A percentile compares a stretch with the other conserved stretches of the same genome.
These are phyloP conservation scores for Populus hybrid DNA, from an alignment of 441 rosid species.

Conservation along the genomic window DNA sequence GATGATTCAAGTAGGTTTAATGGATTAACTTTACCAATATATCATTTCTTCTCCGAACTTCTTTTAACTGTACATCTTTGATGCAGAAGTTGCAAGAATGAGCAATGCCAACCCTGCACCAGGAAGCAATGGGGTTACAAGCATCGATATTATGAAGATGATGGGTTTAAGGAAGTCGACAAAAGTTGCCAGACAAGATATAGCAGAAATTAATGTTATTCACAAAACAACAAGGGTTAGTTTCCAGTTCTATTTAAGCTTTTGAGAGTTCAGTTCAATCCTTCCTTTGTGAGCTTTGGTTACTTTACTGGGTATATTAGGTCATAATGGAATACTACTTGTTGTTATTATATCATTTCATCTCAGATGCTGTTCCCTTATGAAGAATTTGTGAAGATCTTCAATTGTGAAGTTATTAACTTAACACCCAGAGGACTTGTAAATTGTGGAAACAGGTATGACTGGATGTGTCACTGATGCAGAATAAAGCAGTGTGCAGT, in stretches of 20 bases:
- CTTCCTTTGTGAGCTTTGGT: not conserved
- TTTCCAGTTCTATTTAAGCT: constrained; percentile 17
- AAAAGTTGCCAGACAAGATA: constrained; percentile 35
- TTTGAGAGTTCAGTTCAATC: constrained; percentile 3
- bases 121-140: constrained; percentile 37
- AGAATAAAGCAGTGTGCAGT: not conserved
- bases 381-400: constrained; percentile 67
- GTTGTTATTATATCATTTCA: constrained; percentile 8
- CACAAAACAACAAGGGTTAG: constrained; percentile 49
- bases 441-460: constrained; percentile 83
- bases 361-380: constrained; percentile 80
- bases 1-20: constrained; percentile 41
- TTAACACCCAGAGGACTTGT: constrained; percentile 77
- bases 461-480: not conserved
- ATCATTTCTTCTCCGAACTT: not conserved
- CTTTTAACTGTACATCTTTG: constrained; percentile 20
- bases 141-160: constrained; percentile 51
- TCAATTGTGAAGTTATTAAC: constrained; percentile 55
- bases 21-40: constrained; percentile 14
- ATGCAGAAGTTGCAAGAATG: constrained; percentile 38
- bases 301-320: not conserved
- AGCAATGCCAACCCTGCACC: constrained; percentile 27
- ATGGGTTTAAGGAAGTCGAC: constrained; percentile 54
- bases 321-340: constrained; percentile 13
- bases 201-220: constrained; percentile 25